Evolutionary conservation across 306 rosid genomes (phyloP).

Genomic region (Neltuma alba): DNA sequence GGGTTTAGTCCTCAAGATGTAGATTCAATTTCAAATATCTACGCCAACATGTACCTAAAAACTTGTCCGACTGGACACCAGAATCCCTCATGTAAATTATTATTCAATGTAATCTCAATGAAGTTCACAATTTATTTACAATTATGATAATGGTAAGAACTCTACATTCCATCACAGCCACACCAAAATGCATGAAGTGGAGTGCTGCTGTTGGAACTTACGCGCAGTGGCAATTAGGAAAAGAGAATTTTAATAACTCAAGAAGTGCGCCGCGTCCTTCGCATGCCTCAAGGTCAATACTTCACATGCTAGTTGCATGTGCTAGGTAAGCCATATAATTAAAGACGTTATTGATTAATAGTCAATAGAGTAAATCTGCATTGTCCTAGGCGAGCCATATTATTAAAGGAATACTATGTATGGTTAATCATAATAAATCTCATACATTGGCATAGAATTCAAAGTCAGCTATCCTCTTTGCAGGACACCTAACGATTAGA

Average conservation of each 20-base stretch:
- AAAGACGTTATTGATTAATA: neutral
- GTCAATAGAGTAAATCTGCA: neutral
- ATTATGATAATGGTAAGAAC: neutral
- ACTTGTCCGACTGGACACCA: neutral
- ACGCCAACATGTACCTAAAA: neutral
- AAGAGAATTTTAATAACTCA: no score
- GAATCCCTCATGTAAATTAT: conserved; percentile 31
- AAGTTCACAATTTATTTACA: conserved; percentile 31
- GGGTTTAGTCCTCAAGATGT: neutral
- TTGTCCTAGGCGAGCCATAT: neutral
- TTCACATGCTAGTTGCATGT: neutral
- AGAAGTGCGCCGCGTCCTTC: no score
- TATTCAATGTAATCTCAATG: conserved; percentile 26
- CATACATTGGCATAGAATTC: neutral
- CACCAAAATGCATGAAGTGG: neutral
- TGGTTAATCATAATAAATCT: neutral
- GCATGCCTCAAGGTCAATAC: neutral
- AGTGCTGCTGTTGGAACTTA: neutral
- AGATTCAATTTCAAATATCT: neutral
- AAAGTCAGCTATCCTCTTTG: neutral
- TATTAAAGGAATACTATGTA: no score
- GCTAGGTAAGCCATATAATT: neutral
- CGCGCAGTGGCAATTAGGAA: no score
- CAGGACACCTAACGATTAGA: neutral
- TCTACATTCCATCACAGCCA: no score